Conservation (phyloP, 202 grass and related monocot species). For the Setaria viridis region DNA sequence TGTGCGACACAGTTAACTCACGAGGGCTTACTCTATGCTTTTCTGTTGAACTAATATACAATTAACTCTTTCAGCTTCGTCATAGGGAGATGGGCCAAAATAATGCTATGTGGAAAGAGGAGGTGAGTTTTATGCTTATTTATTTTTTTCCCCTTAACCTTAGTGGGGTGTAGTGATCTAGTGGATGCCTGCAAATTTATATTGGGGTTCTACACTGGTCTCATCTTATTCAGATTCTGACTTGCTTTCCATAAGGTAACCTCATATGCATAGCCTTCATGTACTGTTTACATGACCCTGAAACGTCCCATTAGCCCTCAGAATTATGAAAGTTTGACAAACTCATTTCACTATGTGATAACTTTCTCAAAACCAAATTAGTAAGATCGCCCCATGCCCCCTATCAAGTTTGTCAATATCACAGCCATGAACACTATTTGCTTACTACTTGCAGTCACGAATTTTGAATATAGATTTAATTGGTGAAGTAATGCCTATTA, state of each 20-base stretch:
- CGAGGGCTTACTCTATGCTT: background rate
- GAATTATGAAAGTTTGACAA: background rate
- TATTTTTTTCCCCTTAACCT: background rate
- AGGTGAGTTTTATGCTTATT: conserved; percentile 53
- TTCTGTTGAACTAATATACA: conserved; percentile 18
- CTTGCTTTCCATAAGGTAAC: conserved; percentile 26
- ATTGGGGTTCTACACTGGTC: background rate
- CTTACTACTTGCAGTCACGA: no score
- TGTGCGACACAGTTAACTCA: conserved; percentile 10
- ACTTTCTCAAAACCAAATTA: background rate
- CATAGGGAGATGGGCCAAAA: conserved; percentile 60
- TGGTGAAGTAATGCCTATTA: conserved; percentile 9
- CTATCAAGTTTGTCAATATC: background rate
- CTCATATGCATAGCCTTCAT: background rate
- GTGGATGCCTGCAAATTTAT: conserved; percentile 26
- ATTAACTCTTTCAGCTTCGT: conserved; percentile 63
- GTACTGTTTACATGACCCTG: background rate
- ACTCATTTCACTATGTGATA: background rate
- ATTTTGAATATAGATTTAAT: background rate
- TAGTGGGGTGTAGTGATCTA: background rate
- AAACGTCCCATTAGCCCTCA: background rate
- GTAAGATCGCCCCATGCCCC: background rate
- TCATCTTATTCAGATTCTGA: conserved; percentile 1
- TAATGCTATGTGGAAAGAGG: conserved; percentile 52
- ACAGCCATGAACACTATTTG: background rate